These are phyloP conservation scores for Diaporthe velutina DNA, from an alignment of 2,329 filamentous ascomycete genomes.

Conservation along the genomic window DNA sequence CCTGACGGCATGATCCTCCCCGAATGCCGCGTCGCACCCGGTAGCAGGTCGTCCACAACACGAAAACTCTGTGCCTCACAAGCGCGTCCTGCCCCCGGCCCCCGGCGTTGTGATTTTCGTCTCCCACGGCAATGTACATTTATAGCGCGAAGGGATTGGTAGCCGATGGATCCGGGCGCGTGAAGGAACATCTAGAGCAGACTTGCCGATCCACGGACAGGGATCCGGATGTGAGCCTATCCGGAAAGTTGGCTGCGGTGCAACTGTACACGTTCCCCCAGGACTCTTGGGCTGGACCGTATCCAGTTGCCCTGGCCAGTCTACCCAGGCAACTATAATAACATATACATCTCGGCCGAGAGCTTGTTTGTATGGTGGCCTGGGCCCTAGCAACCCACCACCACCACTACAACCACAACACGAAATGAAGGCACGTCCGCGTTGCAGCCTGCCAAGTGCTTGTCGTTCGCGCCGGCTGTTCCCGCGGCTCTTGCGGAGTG, in stretches of 20 bases:
- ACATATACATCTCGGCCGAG: slow-evolving; percentile 21
- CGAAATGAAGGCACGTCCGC: slow-evolving; percentile 19
- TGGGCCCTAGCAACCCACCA: neutral
- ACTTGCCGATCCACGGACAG: neutral
- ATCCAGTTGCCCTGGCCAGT: neutral
- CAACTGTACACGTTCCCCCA: slow-evolving; percentile 9
- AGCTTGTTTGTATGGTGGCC: slow-evolving; percentile 4
- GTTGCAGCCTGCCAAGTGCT: slow-evolving; percentile 12
- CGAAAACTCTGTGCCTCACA: neutral
- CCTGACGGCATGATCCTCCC: neutral
- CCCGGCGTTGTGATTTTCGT: neutral
- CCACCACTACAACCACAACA: neutral
- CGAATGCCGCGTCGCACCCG: slow-evolving; percentile 10
- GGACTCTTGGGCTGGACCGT: neutral
- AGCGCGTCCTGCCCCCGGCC: neutral
- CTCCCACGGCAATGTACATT: neutral
- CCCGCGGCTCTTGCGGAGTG: neutral
- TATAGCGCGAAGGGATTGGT: neutral
- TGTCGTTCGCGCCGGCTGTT: slow-evolving; percentile 6
- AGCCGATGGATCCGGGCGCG: neutral
- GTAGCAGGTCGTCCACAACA: neutral
- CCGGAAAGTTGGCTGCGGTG: neutral
- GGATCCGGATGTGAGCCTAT: slow-evolving; percentile 23
- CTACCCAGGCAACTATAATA: slow-evolving; percentile 3
- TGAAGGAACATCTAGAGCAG: no score